Evolutionary conservation across 805 yeast species (phyloP), one percentile per base, ranked within the genome.

Genomic region (Maudiozyma pseudohumilis): DNA sequence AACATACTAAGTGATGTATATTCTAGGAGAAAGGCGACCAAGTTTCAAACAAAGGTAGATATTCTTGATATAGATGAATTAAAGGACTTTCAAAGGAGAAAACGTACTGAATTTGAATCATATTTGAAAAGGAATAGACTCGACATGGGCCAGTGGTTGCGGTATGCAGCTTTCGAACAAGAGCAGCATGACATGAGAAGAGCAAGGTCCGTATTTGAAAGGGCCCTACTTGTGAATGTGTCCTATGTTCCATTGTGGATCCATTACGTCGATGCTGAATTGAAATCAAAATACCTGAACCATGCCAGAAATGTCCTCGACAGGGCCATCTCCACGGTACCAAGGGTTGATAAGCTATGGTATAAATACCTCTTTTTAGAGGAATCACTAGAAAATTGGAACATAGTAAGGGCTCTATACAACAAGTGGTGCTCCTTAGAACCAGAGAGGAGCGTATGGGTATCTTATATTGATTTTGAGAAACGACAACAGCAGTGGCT

Each of bases 241-340:
- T 74, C 77, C 21, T 76, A 80, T 53, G 77, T 88, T 2, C 87
- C 94, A 5, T 58, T 89, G 35, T 89, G 98, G 97, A 66, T 79
- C 3, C 69, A 84, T 16, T 89, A 92, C 57, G 72, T 84, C 9
- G 87, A 85, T 50, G 56, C 76, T 27, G 97, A 92, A 61, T 61
- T 88, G 31, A 72, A 77, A 43, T 66, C 70, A 27, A 72, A 75
- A 43, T 85, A 80, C 48, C 69, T 86, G 38, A 86, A 85, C 50
- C 96, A 88, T 61, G 96, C 96, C 0, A 64, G 95, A 47, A 88
- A 89, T 53, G 49, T 92, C 20, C 63, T 89, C 22, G 87, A 86
- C 36, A 64, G 96, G 30, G 94, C 86, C 0, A 77, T 82, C 0
- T 70, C 76, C 2, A 57, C 75, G 0, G 62, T 88, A 19, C 97